Conservation (phyloP, 139 green algal genomes). For the Zygnema circumcarinatum region DNA sequence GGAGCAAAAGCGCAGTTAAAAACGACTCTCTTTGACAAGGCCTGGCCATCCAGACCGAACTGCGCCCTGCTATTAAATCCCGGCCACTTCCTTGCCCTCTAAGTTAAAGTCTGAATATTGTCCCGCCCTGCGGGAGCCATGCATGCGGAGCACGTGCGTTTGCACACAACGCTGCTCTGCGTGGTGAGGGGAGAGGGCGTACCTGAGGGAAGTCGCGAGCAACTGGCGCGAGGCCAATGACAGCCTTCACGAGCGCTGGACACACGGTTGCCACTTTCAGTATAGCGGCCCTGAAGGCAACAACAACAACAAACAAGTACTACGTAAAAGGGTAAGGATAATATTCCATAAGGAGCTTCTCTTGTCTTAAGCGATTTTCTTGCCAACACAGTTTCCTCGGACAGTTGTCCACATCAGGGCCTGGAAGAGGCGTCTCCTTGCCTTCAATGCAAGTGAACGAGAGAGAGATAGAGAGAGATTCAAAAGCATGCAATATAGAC, state of each 20-base stretch:
- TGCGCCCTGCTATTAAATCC: too few species aligned
- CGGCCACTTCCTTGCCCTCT: too few species aligned
- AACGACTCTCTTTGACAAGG: too few species aligned
- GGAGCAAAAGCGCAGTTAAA: neutral
- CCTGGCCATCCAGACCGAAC: too few species aligned
- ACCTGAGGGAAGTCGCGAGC: neutral
- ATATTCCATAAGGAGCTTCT: neutral
- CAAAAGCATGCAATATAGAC: too few species aligned
- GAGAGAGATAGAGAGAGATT: too few species aligned
- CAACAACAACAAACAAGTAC: neutral
- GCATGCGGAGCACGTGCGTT: neutral
- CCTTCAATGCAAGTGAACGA: too few species aligned
- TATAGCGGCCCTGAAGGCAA: neutral
- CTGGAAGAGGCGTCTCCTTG: too few species aligned
- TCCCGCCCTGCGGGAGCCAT: neutral
- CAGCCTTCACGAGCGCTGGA: conserved; percentile 1
- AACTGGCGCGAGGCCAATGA: neutral
- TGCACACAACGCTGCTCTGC: neutral
- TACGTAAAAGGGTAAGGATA: neutral
- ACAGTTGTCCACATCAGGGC: neutral
- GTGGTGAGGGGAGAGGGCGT: neutral
- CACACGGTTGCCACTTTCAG: neutral
- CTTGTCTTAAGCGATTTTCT: neutral
- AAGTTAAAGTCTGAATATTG: neutral
- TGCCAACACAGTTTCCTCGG: neutral